Base-by-base conservation (phyloP, 345 rosid genomes). In the Ailanthus altissimus region DNA sequence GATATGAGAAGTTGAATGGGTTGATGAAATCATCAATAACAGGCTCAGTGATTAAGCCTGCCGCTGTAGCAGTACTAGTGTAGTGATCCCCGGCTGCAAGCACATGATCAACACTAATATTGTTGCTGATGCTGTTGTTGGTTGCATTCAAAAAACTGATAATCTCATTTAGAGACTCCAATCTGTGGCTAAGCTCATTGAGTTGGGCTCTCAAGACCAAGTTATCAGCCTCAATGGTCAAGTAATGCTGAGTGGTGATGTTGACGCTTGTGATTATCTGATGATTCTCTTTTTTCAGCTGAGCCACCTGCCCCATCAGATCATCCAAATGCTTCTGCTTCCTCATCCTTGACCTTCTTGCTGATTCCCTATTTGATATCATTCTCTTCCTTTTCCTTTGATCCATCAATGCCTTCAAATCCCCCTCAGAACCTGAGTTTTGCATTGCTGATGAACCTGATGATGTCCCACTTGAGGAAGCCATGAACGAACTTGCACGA, bases 321-420 rank as follows among this genome's bases (percentile, higher is more conserved):
- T 93, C 99, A 72, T 92, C 97, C 78, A 93, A 77, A 74, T 88
- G 98, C 86, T 90, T 92, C 84, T 96, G 98, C 67, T 96, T 96
- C 86, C 92, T 88, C 92, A 92, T 84, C 81, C 99, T 88, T 0
- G 99, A 96, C 75, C 98, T 89, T 75, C 97, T 88, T 20, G 99
- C 99, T 25, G 99, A 96, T 73, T 96, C 99, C 8, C 99, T 85
- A 80, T 96, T 96, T 6, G 99, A 96, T 3, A 92, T 77, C 99
- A 92, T 96, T 69, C 99, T 83, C 77, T 92, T 96, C 63, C 97
- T 79, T 80, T 96, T 96, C 81, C 98, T 91, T 79, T 89, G 91
- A 38, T 93, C 98, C 93, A 88, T 89, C 79, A 85, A 11, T 0
- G 81, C 84, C 83, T 72, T 84, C 72, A 90, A 79, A n/a, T 82